Conservation (phyloP, 805 yeast genomes). For the Schwanniomyces sp. region DNA sequence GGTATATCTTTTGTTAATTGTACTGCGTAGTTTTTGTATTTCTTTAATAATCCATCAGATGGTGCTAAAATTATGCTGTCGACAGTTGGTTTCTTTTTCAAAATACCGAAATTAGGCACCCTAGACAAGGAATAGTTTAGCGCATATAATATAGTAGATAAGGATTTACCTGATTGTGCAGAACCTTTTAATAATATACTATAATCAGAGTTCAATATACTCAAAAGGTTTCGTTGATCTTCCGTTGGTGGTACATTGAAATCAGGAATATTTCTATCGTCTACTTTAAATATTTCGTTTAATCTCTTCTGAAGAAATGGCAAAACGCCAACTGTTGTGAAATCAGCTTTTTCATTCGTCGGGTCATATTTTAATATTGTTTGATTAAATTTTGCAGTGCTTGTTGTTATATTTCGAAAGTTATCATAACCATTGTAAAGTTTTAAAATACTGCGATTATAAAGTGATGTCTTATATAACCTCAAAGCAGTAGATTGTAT, state of each 20-base stretch:
- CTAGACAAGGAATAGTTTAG: constrained; percentile 17
- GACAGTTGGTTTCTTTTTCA: constrained; percentile 6
- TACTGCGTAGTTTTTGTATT: constrained; percentile 12
- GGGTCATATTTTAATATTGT: constrained; percentile 6
- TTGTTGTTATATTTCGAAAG: neutral
- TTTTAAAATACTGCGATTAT: neutral
- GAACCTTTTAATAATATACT: constrained; percentile 13
- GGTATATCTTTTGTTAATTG: constrained; percentile 17
- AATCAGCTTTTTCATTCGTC: constrained; percentile 11
- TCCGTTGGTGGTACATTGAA: constrained; percentile 16
- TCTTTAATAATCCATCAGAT: constrained; percentile 16
- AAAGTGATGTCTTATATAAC: neutral
- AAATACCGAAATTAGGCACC: constrained; percentile 15
- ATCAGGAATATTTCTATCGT: constrained; percentile 4
- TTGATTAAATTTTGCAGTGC: neutral
- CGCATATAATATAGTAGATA: constrained; percentile 15
- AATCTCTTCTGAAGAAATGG: constrained; percentile 22
- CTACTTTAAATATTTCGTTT: constrained; percentile 9
- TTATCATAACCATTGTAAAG: neutral
- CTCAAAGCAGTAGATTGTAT: neutral
- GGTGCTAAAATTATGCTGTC: constrained; percentile 26
- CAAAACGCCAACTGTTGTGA: constrained; percentile 18
- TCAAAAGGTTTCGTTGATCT: constrained; percentile 19
- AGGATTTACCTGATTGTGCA: constrained; percentile 14
- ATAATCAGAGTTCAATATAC: constrained; percentile 14